Percentiles rank a stretch among this genome's conserved stretches.
phyloP scores from a whole-genome alignment of 345 rosid genomes.

The Eutrema japonicum region DNA sequence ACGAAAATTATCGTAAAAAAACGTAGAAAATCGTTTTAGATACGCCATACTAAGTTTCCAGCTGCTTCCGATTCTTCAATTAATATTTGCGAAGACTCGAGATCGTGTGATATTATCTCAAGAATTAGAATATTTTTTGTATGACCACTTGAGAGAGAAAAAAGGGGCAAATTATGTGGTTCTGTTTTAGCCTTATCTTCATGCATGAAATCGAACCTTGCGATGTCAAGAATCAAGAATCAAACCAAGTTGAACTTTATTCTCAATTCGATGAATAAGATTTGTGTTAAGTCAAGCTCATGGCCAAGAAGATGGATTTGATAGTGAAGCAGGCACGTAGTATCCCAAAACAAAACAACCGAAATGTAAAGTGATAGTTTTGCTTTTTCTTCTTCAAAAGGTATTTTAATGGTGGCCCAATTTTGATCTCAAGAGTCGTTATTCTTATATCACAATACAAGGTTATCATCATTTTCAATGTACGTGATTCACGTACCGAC shows the following conservation, averaged over 20 bases:
- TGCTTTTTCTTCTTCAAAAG: not conserved
- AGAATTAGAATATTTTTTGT: slow-evolving; percentile 9
- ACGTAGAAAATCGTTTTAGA: not conserved
- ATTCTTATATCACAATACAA: slow-evolving; percentile 28
- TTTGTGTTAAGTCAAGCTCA: slow-evolving; percentile 29
- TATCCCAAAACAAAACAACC: slow-evolving; percentile 4
- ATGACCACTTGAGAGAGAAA: slow-evolving; percentile 23
- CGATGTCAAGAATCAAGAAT: slow-evolving; percentile 30
- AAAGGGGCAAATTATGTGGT: slow-evolving; percentile 20
- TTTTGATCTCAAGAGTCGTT: slow-evolving; percentile 35
- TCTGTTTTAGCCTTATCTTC: slow-evolving; percentile 28
- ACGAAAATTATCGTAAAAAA: too few species aligned
- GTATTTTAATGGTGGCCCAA: slow-evolving; percentile 18
- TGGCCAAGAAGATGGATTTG: slow-evolving; percentile 27
- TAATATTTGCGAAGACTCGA: slow-evolving; percentile 33
- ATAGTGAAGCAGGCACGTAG: slow-evolving; percentile 18
- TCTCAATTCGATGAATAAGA: slow-evolving; percentile 23
- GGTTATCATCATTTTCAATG: slow-evolving; percentile 23
- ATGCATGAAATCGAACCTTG: slow-evolving; percentile 35
- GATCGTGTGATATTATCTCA: slow-evolving; percentile 24
- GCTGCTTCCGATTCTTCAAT: not conserved
- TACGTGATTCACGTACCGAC: slow-evolving; percentile 37
- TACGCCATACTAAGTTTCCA: not conserved
- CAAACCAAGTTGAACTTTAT: slow-evolving; percentile 30
- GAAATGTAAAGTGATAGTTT: not conserved